These are phyloP conservation scores for Colletotrichum shisoi DNA, from an alignment of 2,329 filamentous ascomycete genomes.

Conservation along the genomic window DNA sequence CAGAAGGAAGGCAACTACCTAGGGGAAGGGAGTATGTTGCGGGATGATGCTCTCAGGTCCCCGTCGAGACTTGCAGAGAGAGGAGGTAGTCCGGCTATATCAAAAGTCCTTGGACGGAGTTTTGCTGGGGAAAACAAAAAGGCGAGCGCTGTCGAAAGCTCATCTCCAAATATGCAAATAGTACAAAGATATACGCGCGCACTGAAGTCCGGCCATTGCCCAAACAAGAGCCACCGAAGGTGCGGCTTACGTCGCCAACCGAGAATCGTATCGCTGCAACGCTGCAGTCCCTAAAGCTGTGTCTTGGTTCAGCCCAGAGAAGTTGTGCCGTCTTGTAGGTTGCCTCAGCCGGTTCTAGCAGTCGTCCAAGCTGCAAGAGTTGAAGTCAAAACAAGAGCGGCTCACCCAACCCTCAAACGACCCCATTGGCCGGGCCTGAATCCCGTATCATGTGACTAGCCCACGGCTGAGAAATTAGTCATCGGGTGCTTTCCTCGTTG, in stretches of 20 bases:
- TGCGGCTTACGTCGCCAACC: no score
- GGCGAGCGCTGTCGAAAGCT: not conserved
- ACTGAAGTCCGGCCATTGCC: not conserved
- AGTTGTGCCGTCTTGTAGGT: not conserved
- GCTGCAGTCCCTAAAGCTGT: not conserved
- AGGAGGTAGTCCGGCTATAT: not conserved
- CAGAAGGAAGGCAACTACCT: no score
- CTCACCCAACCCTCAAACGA: not conserved
- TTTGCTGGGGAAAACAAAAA: not conserved
- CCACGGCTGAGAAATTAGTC: not conserved
- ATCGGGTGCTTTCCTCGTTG: not conserved
- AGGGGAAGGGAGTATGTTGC: no score
- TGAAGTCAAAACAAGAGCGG: constrained; percentile 36
- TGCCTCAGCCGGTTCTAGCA: not conserved
- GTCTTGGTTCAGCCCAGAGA: no score
- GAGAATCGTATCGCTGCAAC: not conserved
- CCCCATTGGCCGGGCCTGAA: not conserved
- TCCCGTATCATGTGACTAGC: constrained; percentile 8
- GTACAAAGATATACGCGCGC: not conserved
- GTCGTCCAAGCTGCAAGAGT: not conserved
- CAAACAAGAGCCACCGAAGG: not conserved
- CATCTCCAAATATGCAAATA: not conserved
- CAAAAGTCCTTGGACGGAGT: not conserved
- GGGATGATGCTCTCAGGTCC: not conserved
- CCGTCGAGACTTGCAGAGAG: not conserved